Base-by-base conservation (phyloP, 83 land plant genomes). In the Thuja plicata region DNA sequence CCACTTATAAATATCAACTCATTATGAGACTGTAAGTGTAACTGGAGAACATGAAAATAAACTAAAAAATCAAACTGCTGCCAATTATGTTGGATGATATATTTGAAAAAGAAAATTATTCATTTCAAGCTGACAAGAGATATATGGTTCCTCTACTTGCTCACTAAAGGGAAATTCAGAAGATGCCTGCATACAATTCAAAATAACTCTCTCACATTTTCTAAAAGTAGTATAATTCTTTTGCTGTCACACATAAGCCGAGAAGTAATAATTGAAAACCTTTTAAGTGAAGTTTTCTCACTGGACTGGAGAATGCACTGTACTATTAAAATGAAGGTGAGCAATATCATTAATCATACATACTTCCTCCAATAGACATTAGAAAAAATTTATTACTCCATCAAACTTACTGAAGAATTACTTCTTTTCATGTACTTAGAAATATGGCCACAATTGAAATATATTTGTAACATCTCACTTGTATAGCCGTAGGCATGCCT, bases 1-100 rank as follows among this genome's bases (percentile, higher is more conserved):
- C 54, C 86, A 86, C 19, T 86, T 83, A 90, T 95, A 96, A 37
- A 90, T 86, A 70, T 87, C 90, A 96, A 85, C 89, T 96, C 97
- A 35, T 71, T 48, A 84, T 55, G 92, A 52, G 96, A 94, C 73
- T 92, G 95, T 73, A 48, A 78, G 43, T 96, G 89, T 34, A 96
- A 91, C 97, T 96, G 34, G 41, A 34, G 55, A 45, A 46, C 32
- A 46, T n/a, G 52, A 35, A 76, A 46, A 83, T 46, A 54, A 83
- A 83, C 30, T 45, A 30, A 46, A 83, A 83, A n/a, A 45, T 83
- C 3, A 21, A 46, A 10, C 27, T 17, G 48, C 8, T 46, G 50
- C n/a, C 13, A n/a, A 24, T 46, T 46, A 46, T 48, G 52, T 83
- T 30, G 48, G n/a, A 27, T n/a, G 9, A 40, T 34, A 80, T 24